Evolutionary conservation across 371 early-diverging fungal species (phyloP).

Genomic region (Rhizomucor pusillus): DNA sequence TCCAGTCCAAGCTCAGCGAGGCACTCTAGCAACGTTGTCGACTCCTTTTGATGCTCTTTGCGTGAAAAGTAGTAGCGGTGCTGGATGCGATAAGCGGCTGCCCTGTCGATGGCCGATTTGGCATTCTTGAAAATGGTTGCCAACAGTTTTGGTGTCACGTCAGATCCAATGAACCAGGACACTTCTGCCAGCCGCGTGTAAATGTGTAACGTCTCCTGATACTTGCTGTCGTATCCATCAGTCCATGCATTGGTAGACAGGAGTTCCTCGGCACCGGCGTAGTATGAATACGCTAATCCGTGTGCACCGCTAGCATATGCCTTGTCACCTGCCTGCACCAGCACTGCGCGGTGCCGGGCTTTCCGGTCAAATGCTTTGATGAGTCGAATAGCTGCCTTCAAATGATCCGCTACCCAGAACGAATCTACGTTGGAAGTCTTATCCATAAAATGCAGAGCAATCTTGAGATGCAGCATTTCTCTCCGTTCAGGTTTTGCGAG

Average conservation of each 20-base stretch:
- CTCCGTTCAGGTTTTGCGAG: slow-evolving; percentile 26
- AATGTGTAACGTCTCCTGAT: slow-evolving; percentile 41
- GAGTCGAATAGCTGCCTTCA: slow-evolving; percentile 76
- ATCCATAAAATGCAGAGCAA: slow-evolving; percentile 36
- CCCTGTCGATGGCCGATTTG: slow-evolving; percentile 39
- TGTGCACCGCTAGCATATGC: slow-evolving; percentile 46
- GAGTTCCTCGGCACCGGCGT: slow-evolving; percentile 27
- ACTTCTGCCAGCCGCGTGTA: slow-evolving; percentile 44
- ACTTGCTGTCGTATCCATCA: slow-evolving; percentile 35
- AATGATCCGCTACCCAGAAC: slow-evolving; percentile 65
- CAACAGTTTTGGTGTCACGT: slow-evolving; percentile 22
- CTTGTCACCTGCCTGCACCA: slow-evolving; percentile 39
- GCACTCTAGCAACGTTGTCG: slow-evolving; percentile 34
- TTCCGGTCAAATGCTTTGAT: slow-evolving; percentile 63
- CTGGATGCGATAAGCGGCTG: slow-evolving; percentile 43
- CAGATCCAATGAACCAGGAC: slow-evolving; percentile 38
- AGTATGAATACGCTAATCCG: slow-evolving; percentile 37
- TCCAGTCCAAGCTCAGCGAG: slow-evolving; percentile 38
- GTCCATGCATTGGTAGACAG: slow-evolving; percentile 35
- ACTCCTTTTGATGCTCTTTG: slow-evolving; percentile 26
- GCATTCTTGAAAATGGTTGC: slow-evolving; percentile 32
- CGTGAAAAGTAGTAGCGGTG: slow-evolving; percentile 40
- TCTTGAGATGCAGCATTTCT: slow-evolving; percentile 32
- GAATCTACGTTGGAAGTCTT: slow-evolving; percentile 24
- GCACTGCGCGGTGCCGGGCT: slow-evolving; percentile 26